phyloP scores from a whole-genome alignment of 192 early-diverging fungal genomes.

The Backusella tarrabulga region DNA sequence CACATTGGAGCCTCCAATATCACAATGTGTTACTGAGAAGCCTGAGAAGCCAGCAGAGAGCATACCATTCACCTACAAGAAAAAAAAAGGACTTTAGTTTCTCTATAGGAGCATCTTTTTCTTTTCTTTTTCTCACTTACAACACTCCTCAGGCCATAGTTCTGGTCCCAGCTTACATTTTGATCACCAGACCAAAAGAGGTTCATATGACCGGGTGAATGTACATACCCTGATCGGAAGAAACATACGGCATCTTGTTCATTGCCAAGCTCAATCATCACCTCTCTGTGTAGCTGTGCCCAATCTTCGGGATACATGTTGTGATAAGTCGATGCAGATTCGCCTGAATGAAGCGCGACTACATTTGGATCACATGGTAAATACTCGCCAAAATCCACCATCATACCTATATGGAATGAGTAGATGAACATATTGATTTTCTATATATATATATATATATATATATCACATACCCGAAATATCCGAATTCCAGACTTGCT shows the following conservation, averaged over 20 bases:
- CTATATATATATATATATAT: not conserved
- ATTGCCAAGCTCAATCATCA: conserved; percentile 21
- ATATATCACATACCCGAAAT: conserved; percentile 17
- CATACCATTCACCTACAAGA: conserved; percentile 32
- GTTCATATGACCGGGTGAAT: conserved; percentile 33
- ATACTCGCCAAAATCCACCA: conserved; percentile 39
- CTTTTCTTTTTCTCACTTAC: conserved; percentile 17
- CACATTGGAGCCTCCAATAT: conserved; percentile 36
- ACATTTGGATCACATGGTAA: conserved; percentile 21
- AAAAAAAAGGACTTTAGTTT: not conserved
- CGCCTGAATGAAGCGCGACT: conserved; percentile 12
- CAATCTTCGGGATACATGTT: conserved; percentile 42
- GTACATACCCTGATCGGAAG: conserved; percentile 28
- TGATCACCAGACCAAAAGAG: conserved; percentile 41
- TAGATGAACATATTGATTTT: not conserved
- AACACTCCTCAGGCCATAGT: conserved; percentile 39
- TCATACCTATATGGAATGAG: conserved; percentile 18
- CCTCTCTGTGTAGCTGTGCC: conserved; percentile 31
- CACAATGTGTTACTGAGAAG: conserved; percentile 30
- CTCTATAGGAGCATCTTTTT: too few relatives aligned
- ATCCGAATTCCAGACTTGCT: conserved; percentile 22
- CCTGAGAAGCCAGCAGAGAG: conserved; percentile 37
- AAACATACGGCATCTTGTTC: conserved; percentile 33
- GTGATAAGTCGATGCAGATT: conserved; percentile 26
- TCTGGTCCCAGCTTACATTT: conserved; percentile 37